phyloP scores from a whole-genome alignment of 176 grass and related monocot species.

The Zoysia pacifica region DNA sequence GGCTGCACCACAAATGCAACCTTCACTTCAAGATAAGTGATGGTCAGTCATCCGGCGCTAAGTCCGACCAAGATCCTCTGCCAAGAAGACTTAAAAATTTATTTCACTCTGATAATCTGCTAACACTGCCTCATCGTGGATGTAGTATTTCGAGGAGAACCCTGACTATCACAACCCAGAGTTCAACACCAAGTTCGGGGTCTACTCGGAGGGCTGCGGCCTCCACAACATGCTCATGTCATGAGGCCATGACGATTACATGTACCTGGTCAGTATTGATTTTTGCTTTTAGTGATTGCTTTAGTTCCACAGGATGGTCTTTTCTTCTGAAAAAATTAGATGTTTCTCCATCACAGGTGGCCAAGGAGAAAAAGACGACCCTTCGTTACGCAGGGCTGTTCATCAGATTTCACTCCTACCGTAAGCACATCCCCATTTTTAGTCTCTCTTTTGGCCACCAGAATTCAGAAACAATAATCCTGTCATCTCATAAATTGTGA shows the following conservation, averaged over 20 bases:
- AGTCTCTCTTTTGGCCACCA: background rate
- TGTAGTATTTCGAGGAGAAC: constrained; percentile 80
- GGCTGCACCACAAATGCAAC: constrained; percentile 78
- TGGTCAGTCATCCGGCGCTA: background rate
- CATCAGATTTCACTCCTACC: constrained; percentile 91
- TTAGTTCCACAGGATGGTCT: background rate
- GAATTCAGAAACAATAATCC: background rate
- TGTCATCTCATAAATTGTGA: too few species aligned
- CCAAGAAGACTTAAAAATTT: background rate
- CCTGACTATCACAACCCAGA: constrained; percentile 69
- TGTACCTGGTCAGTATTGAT: constrained; percentile 59
- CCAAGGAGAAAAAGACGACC: constrained; percentile 90
- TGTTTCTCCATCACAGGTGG: constrained; percentile 51
- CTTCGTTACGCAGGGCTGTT: constrained; percentile 79
- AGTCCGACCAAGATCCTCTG: background rate
- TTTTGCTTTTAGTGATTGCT: background rate
- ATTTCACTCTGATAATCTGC: background rate
- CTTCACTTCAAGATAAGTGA: constrained; percentile 61
- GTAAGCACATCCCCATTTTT: constrained; percentile 40
- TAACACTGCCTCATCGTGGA: background rate
- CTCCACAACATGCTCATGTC: constrained; percentile 83
- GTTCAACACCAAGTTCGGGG: constrained; percentile 70
- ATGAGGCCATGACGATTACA: constrained; percentile 86
- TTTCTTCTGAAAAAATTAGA: background rate
- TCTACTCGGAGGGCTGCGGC: constrained; percentile 81